Evolutionary conservation across 768 basidiomycete genomes (phyloP).

Genomic region (Dendrothele bispora): DNA sequence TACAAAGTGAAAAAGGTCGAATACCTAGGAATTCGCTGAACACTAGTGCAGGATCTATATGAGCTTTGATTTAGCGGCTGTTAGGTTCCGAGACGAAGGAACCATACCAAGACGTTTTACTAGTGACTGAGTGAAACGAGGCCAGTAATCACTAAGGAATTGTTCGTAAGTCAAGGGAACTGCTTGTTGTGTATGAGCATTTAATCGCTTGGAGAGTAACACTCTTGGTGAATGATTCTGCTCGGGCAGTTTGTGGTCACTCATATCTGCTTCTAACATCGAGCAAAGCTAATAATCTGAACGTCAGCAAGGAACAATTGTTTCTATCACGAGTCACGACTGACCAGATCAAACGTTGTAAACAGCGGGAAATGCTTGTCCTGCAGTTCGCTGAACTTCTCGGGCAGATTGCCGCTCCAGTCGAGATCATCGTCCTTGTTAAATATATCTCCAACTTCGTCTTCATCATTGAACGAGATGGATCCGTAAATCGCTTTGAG

Average conservation of each 20-base stretch:
- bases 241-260: too few relatives aligned
- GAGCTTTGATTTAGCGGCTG: too few relatives aligned
- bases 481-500: too few relatives aligned
- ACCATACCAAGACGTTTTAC: conserved; percentile 55
- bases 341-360: conserved; percentile 61
- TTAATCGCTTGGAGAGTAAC: background rate
- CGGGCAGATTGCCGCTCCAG: conserved; percentile 49
- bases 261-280: conserved; percentile 47
- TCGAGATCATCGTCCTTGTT: too few relatives aligned
- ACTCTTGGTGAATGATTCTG: background rate
- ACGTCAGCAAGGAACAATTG: background rate
- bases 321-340: conserved; percentile 9
- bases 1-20: background rate
- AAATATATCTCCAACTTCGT: too few relatives aligned
- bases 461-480: too few relatives aligned
- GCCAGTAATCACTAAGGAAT: conserved; percentile 58
- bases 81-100: too few relatives aligned
- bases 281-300: conserved; percentile 38
- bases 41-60: conserved; percentile 61
- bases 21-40: conserved; percentile 65
- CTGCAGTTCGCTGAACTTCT: conserved; percentile 51
- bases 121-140: conserved; percentile 49
- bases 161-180: conserved; percentile 38
- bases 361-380: conserved; percentile 71
- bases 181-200: background rate